These are phyloP conservation scores for Ascochyta viciae-villosae DNA, from an alignment of 2,329 filamentous ascomycete species.

Conservation along the genomic window DNA sequence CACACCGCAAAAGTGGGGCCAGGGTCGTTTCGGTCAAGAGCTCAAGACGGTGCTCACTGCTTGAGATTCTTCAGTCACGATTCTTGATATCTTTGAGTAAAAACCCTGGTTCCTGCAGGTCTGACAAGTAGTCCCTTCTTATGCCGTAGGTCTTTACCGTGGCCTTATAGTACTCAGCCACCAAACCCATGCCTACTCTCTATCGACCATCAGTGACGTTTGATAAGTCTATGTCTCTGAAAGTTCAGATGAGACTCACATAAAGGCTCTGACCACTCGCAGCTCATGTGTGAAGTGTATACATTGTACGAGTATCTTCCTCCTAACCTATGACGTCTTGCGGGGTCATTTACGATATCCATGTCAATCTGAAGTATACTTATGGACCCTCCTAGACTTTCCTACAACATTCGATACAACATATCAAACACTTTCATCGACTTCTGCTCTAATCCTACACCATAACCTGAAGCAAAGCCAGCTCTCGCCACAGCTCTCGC, in stretches of 20 bases:
- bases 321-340: slow-evolving; percentile 21
- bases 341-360: slow-evolving; percentile 10
- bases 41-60: slow-evolving; percentile 3
- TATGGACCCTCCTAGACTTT: not conserved
- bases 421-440: too few species aligned
- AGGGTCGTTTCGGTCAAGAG: not conserved
- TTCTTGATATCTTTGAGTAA: not conserved
- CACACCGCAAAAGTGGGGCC: slow-evolving; percentile 16
- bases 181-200: too few species aligned
- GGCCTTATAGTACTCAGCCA: not conserved
- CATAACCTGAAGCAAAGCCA: too few species aligned
- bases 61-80: not conserved
- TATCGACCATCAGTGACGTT: not conserved
- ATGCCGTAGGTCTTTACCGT: not conserved
- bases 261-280: not conserved
- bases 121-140: not conserved
- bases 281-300: too few species aligned
- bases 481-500: not conserved
- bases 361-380: not conserved
- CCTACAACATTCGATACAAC: not conserved
- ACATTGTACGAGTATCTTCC: not conserved
- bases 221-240: not conserved
- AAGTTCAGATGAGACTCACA: not conserved
- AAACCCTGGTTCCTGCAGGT: not conserved
- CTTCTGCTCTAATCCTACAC: too few species aligned